These are phyloP conservation scores for Pleurotus eryngii DNA, from an alignment of 768 basidiomycete species.

Conservation along the genomic window DNA sequence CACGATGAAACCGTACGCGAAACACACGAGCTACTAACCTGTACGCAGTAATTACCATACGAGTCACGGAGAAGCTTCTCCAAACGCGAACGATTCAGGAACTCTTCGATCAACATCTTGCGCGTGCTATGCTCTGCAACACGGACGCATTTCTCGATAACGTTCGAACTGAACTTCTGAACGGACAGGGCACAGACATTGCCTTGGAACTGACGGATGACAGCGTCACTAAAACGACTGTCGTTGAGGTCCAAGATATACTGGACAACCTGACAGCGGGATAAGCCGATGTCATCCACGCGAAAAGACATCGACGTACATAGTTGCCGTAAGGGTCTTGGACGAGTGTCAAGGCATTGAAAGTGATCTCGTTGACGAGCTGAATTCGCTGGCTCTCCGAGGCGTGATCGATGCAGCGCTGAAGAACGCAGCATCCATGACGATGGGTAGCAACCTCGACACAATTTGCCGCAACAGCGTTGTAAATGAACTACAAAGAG, in stretches of 20 bases:
- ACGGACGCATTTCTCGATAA: constrained; percentile 94
- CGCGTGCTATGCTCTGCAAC: constrained; percentile 95
- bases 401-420: constrained; percentile 97
- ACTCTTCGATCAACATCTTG: constrained; percentile 92
- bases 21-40: constrained; percentile 41
- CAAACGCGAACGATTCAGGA: constrained; percentile 89
- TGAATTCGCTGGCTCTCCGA: constrained; percentile 94
- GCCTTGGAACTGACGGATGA: constrained; percentile 96
- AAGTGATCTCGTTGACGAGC: constrained; percentile 98
- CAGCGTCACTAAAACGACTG: constrained; percentile 95
- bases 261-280: constrained; percentile 75
- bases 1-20: constrained; percentile 1
- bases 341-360: constrained; percentile 94
- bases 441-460: constrained; percentile 98
- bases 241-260: constrained; percentile 99
- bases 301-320: constrained; percentile 37
- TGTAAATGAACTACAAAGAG: constrained; percentile 85
- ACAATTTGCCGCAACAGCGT: constrained; percentile 97
- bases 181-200: constrained; percentile 97
- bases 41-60: constrained; percentile 94
- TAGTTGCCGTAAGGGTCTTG: constrained; percentile 97
- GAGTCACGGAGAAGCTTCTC: constrained; percentile 97
- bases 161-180: constrained; percentile 99
- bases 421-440: constrained; percentile 97
- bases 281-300: constrained; percentile 4